These are phyloP conservation scores for Taphrina betulina DNA, from an alignment of 1,139 yeast genomes.

Conservation along the genomic window DNA sequence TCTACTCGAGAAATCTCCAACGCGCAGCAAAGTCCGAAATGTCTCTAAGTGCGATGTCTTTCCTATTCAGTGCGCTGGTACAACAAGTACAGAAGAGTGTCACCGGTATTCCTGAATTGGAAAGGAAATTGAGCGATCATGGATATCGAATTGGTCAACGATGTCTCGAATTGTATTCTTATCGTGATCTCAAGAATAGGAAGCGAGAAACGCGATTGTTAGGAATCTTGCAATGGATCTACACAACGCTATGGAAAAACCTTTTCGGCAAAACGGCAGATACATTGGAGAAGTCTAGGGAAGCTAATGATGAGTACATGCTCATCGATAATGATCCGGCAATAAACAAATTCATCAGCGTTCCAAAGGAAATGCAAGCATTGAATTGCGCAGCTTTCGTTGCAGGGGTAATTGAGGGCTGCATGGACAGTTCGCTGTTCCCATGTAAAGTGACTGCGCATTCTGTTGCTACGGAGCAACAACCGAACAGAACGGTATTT, in stretches of 20 bases:
- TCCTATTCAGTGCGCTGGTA: conserved; percentile 69
- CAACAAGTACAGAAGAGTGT: conserved; percentile 64
- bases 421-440: conserved; percentile 75
- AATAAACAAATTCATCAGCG: conserved; percentile 70
- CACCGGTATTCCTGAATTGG: conserved; percentile 74
- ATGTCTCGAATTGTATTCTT: conserved; percentile 57
- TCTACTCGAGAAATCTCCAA: conserved; percentile 67
- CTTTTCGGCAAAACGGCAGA: conserved; percentile 82
- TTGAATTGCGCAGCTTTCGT: conserved; percentile 80
- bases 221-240: conserved; percentile 80
- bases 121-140: conserved; percentile 62
- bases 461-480: conserved; percentile 63
- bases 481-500: conserved; percentile 75
- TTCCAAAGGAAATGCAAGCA: conserved; percentile 76
- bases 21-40: conserved; percentile 63
- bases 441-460: conserved; percentile 88
- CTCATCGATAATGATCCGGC: conserved; percentile 81
- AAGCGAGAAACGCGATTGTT: conserved; percentile 71
- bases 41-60: conserved; percentile 64
- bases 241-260: conserved; percentile 76
- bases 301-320: conserved; percentile 71
- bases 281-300: conserved; percentile 83
- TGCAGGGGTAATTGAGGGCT: conserved; percentile 91
- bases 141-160: conserved; percentile 72
- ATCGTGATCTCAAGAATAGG: conserved; percentile 66